A percentile compares a stretch with the other conserved stretches of the same genome.
phyloP scores from a whole-genome alignment of 2,329 filamentous ascomycete genomes.

The Ophiostoma ulmi region DNA sequence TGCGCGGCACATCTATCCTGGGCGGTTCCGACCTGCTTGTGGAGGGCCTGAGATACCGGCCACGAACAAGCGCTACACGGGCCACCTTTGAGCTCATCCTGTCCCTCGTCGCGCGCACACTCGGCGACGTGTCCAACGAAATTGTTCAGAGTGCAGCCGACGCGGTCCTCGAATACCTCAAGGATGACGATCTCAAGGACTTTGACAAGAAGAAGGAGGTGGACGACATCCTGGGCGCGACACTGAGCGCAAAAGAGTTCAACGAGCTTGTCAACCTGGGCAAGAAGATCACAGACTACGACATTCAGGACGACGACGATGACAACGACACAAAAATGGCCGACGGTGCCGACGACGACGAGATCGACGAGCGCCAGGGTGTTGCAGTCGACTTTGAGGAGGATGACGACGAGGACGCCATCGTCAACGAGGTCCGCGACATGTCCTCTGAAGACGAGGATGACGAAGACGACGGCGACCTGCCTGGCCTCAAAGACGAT shows the following conservation, averaged over 20 bases:
- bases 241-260: conserved; percentile 82
- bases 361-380: conserved; percentile 90
- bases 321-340: conserved; percentile 82
- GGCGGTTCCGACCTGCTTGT: conserved; percentile 78
- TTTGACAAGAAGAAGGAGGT: conserved; percentile 98
- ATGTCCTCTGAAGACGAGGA: conserved; percentile 80
- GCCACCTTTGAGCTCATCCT: conserved; percentile 93
- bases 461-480: conserved; percentile 58
- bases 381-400: conserved; percentile 97
- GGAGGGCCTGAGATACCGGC: conserved; percentile 87
- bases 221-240: conserved; percentile 83
- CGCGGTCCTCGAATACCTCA: conserved; percentile 81
- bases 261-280: conserved; percentile 94
- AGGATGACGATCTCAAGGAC: conserved; percentile 93
- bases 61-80: conserved; percentile 82
- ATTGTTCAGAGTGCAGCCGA: conserved; percentile 92
- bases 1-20: conserved; percentile 69
- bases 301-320: conserved; percentile 92
- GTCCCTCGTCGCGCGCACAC: conserved; percentile 77
- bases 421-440: conserved; percentile 82
- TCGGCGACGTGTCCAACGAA: conserved; percentile 90
- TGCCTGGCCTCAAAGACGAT: conserved; percentile 48
- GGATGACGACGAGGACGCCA: conserved; percentile 73
- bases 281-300: conserved; percentile 98
- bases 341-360: conserved; percentile 56